Percentiles rank a stretch among this genome's conserved stretches.
These are phyloP conservation scores for Colletotrichum tamarilloi DNA, from an alignment of 2,329 filamentous ascomycete genomes.

Conservation along the genomic window DNA sequence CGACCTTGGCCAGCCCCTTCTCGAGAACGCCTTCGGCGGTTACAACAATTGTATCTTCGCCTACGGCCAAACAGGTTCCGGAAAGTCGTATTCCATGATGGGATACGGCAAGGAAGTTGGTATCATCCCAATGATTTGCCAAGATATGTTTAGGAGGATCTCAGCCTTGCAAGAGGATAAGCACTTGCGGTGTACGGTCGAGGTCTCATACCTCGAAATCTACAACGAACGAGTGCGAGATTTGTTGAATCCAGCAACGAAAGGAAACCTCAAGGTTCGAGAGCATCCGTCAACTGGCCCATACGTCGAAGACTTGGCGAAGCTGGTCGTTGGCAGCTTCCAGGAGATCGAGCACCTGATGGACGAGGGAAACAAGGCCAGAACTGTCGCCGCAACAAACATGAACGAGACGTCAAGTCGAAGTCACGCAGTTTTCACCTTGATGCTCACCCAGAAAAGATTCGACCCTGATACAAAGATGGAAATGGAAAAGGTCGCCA, in stretches of 20 bases:
- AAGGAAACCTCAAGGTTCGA: conserved; percentile 95
- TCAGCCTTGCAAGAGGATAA: conserved; percentile 75
- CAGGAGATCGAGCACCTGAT: conserved; percentile 96
- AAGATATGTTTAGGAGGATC: conserved; percentile 96
- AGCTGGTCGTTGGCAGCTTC: conserved; percentile 92
- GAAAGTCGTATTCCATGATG: conserved; percentile 99
- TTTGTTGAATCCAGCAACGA: conserved; percentile 92
- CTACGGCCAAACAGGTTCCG: conserved; percentile 97
- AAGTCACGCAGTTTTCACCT: conserved; percentile 97
- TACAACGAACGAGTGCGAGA: conserved; percentile 99
- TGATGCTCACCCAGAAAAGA: conserved; percentile 94
- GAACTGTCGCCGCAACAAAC: conserved; percentile 97
- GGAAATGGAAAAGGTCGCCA: conserved; percentile 97
- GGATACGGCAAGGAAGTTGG: conserved; percentile 96
- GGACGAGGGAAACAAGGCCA: conserved; percentile 99
- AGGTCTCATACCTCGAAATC: conserved; percentile 98
- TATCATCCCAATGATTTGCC: conserved; percentile 96
- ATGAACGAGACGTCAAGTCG: conserved; percentile 99
- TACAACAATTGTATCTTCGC: conserved; percentile 99
- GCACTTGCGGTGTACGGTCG: conserved; percentile 88
- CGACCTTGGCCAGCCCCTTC: conserved; percentile 87
- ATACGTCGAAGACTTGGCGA: conserved; percentile 97
- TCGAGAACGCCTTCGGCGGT: conserved; percentile 97
- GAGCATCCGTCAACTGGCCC: conserved; percentile 98
- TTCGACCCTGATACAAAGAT: conserved; percentile 93